These are phyloP conservation scores for Colletotrichum agaves DNA, from an alignment of 2,329 filamentous ascomycete species.

Conservation along the genomic window DNA sequence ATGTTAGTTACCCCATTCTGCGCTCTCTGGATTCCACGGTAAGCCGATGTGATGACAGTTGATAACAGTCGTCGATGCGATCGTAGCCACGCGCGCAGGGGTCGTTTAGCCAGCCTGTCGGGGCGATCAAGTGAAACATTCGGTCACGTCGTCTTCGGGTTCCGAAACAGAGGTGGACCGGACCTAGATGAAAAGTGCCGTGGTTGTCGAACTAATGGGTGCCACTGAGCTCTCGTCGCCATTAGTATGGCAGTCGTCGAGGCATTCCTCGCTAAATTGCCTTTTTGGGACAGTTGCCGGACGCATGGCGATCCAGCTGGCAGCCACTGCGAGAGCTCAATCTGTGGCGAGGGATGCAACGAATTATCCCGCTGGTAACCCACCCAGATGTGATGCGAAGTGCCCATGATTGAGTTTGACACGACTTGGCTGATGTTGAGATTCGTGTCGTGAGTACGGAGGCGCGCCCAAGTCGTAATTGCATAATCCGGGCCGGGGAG, in stretches of 20 bases:
- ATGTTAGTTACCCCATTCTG: slow-evolving; percentile 8
- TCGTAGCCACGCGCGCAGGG: slow-evolving; percentile 5
- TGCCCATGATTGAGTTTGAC: no score
- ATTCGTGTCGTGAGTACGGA: no score
- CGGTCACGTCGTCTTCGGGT: not conserved
- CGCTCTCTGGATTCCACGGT: not conserved
- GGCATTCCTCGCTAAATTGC: slow-evolving; percentile 7
- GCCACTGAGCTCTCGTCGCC: not conserved
- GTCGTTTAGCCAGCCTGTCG: slow-evolving; percentile 1
- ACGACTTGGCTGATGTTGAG: no score
- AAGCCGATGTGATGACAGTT: slow-evolving; percentile 2
- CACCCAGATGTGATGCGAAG: no score
- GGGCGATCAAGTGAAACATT: not conserved
- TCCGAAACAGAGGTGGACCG: slow-evolving; percentile 9
- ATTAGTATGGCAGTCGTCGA: not conserved
- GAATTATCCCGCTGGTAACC: no score
- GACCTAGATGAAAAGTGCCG: not conserved
- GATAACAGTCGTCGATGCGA: not conserved
- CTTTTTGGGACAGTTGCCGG: slow-evolving; percentile 2
- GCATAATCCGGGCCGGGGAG: not conserved
- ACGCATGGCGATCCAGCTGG: not conserved
- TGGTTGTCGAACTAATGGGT: no score
- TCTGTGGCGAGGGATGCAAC: not conserved
- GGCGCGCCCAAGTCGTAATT: not conserved
- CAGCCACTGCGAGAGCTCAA: not conserved